Evolutionary conservation across 2,329 filamentous ascomycete species (phyloP), one percentile per base, ranked within the genome.

Genomic region (Grosmannia huntii): DNA sequence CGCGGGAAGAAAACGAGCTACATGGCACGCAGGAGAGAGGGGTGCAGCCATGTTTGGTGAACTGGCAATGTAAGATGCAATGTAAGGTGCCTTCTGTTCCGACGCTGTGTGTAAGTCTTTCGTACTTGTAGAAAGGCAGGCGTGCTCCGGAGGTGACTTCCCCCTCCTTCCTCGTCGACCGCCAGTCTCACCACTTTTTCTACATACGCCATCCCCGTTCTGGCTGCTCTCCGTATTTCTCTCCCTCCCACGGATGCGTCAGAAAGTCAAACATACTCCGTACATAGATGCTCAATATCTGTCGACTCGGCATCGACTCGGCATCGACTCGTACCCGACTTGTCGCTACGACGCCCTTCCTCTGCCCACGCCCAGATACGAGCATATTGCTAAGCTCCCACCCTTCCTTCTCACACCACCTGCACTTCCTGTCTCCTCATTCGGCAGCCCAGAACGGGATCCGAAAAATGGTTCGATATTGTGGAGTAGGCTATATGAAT

Each of bases 181-280:
- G 19, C 14, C 53, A 27, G 21, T 58, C 56, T 54, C 31, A 38
- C 56, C 51, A 58, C 51, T 58, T 53, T 53, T 53, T 28, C 33
- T 6, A 31, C 41, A 58, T 54, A 41, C 51, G 33, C 56, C 56
- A 58, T 27, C 28, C 25, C n/a, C 33, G 1, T 44, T 28, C 36
- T 50, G n/a, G 12, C 6, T 38, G 10, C 31, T 2, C 51, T 36
- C 48, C 25, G 11, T 50, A 12, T 9, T 5, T 16, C 23, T 50
- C 48, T 50, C 25, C 10, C 48, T 12, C 25, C 14, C 28, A n/a
- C 19, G 41, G 16, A 38, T 38, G 14, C 14, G 36, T 2, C 36
- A 38, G 36, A 38, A 16, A 38, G 14, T 16, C 36, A 38, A 9
- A 38, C 36, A 9, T 38, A n/a, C n/a, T n/a, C n/a, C n/a, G n/a